Conservation (phyloP, 345 rosid species). For the Streptanthus diversifolius region DNA sequence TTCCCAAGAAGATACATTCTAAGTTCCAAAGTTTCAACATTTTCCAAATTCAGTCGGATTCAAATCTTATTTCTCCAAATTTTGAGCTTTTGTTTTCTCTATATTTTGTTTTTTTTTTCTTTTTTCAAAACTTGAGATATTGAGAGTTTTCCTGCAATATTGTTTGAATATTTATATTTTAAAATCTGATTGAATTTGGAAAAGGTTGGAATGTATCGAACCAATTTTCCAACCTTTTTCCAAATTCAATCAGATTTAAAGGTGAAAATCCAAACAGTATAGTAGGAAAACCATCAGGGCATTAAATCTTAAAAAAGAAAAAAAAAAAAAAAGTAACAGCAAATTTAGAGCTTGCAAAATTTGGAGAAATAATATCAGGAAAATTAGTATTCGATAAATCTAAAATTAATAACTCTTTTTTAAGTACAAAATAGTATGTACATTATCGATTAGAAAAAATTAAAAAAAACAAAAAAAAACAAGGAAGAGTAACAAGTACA, state of each 20-base stretch:
- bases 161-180: too few relatives aligned
- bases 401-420: background rate
- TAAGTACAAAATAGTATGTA: background rate
- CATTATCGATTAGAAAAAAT: background rate
- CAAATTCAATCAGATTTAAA: conserved; percentile 10
- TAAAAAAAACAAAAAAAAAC: background rate
- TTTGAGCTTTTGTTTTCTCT: too few relatives aligned
- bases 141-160: too few relatives aligned
- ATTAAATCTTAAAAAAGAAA: background rate
- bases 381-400: background rate
- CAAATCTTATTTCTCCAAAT: too few relatives aligned
- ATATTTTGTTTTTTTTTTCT: too few relatives aligned
- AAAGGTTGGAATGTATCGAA: too few relatives aligned
- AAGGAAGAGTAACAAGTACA: background rate
- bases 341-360: background rate
- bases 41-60: conserved; percentile 7
- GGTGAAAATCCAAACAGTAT: background rate
- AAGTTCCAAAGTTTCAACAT: conserved; percentile 16
- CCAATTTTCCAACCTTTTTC: too few relatives aligned
- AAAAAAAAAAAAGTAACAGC: conserved; percentile 4
- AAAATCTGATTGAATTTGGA: too few relatives aligned
- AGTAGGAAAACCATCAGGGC: conserved; percentile 17
- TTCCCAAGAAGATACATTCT: background rate
- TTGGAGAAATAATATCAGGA: background rate
- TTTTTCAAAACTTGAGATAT: too few relatives aligned